A percentile compares a stretch with the other conserved stretches of the same genome.
These are phyloP conservation scores for Fusarium sacchari DNA, from an alignment of 2,329 filamentous ascomycete species.

Conservation along the genomic window DNA sequence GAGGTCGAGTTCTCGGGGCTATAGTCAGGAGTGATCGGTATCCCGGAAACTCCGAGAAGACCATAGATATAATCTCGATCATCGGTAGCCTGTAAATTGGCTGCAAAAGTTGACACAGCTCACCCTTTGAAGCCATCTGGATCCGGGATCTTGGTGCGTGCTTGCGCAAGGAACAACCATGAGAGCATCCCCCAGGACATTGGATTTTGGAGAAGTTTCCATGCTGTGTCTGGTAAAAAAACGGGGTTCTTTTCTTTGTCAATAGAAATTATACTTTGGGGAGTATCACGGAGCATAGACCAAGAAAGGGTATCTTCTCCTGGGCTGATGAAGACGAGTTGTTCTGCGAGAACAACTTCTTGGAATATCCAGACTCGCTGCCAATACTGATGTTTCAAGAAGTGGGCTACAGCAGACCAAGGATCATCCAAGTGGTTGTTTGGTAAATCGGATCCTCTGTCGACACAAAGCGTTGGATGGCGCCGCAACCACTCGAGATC, in stretches of 20 bases:
- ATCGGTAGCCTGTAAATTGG: constrained; percentile 6
- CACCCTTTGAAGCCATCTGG: constrained; percentile 14
- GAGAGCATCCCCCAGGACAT: background rate
- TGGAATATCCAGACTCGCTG: constrained; percentile 3
- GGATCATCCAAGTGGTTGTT: background rate
- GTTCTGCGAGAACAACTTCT: constrained; percentile 1
- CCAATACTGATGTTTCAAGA: constrained; percentile 9
- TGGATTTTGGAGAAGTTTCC: background rate
- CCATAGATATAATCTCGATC: constrained; percentile 5
- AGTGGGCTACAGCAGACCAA: background rate
- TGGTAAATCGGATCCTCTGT: background rate
- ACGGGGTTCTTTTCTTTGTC: background rate
- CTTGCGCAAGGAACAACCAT: background rate
- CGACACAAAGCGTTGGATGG: background rate
- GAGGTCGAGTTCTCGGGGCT: background rate
- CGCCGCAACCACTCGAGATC: background rate
- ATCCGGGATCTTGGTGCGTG: constrained; percentile 6
- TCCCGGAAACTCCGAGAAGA: constrained; percentile 12
- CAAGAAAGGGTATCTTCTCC: background rate
- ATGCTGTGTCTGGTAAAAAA: background rate
- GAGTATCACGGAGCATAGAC: background rate
- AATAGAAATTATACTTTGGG: background rate
- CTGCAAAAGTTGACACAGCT: constrained; percentile 5
- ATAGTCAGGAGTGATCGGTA: constrained; percentile 1
- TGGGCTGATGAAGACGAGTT: background rate